Evolutionary conservation across 768 basidiomycete species (phyloP), one percentile per base, ranked within the genome.

Genomic region (Tricholoma sp.): DNA sequence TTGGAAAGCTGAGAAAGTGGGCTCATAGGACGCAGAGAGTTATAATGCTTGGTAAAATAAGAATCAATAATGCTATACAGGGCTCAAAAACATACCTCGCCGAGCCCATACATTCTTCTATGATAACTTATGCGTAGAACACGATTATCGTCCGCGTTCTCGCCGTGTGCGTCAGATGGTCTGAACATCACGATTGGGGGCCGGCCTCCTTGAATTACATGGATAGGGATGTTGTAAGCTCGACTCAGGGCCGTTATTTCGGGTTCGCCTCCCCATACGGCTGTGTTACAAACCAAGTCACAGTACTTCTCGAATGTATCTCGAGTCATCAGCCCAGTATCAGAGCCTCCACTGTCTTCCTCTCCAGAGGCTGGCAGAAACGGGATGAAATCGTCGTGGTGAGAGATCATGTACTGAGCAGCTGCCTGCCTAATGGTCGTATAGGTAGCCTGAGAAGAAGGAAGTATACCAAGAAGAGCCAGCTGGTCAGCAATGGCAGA

Each of bases 261-360:
- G 6, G 94, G 95, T 73, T 98, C 94, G 34, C 97, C 96, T 50
- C 97, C 97, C 97, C 97, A 98, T 31, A 85, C 81, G n/a, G 84
- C 87, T 20, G 94, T 95, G 67, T 88, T 79, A 41, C 85, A 84
- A 29, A 99, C 85, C 10, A 80, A 76, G 55, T 73, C 70, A 67
- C 94, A 97, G 68, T 99, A 98, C 53, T 74, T 72, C 50, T 80
- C 73, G 63, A 89, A 93, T 64, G 86, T 77, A 44, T 69, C 66
- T 18, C 73, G 76, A 10, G 76, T 81, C 86, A 98, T 94, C 9
- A 93, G 63, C 3, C 91, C 93, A 24, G 81, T 72, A 41, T 84
- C 80, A 17, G 76, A 76, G 15, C 84, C 89, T 1, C 73, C 72
- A 15, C 80, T 80, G 66, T 91, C 90, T 60, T 91, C 92, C 6